Percentiles rank a stretch among this genome's conserved stretches.
Conservation (phyloP, 2,329 filamentous ascomycete genomes). For the Penicillium sp. region DNA sequence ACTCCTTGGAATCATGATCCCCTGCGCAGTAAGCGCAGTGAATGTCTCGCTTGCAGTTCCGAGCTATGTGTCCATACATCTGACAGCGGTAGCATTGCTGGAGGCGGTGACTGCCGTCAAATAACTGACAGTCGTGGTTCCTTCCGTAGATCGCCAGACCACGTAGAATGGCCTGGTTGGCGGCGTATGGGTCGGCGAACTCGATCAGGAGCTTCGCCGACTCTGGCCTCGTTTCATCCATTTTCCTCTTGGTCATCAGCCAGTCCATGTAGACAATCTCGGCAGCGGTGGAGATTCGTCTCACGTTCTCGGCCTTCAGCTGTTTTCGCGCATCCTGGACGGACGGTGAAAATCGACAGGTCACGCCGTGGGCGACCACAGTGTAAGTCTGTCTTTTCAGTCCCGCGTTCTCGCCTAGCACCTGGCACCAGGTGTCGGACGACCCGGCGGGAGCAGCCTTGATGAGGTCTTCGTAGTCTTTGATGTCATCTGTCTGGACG, state of each 20-base stretch:
- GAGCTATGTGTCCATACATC: neutral
- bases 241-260: neutral
- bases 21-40: neutral
- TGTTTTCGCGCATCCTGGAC: neutral
- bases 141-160: neutral
- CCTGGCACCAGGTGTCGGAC: too few relatives aligned
- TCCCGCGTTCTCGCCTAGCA: neutral
- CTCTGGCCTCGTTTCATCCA: neutral
- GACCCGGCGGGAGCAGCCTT: too few relatives aligned
- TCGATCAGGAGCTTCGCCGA: neutral
- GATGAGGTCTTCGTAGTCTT: too few relatives aligned
- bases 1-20: neutral
- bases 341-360: neutral
- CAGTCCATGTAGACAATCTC: neutral
- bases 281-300: neutral
- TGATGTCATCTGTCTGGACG: too few relatives aligned
- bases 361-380: neutral
- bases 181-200: neutral
- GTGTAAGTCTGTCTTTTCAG: neutral
- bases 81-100: neutral
- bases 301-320: neutral
- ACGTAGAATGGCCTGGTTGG: neutral
- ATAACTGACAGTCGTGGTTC: constrained; percentile 1
- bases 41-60: neutral
- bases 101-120: neutral